Evolutionary conservation across 306 rosid species (phyloP).

Genomic region (Fagus crenata): DNA sequence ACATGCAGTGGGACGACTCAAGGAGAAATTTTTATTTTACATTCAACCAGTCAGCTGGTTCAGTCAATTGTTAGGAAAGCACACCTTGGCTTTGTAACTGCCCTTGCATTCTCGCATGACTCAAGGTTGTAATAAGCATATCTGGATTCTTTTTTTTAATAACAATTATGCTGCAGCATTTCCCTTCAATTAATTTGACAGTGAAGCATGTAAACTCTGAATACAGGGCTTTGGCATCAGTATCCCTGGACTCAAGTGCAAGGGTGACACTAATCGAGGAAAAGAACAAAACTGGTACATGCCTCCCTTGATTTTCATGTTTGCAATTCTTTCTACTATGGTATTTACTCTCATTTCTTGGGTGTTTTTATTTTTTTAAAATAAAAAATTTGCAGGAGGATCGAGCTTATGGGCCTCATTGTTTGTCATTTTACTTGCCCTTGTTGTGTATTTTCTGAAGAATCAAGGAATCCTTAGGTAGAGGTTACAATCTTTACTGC

Average conservation of each 20-base stretch:
- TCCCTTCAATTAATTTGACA: conserved; percentile 15
- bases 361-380: not conserved
- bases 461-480: conserved; percentile 31
- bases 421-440: conserved; percentile 60
- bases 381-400: conserved; percentile 47
- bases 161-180: conserved; percentile 10
- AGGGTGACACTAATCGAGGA: conserved; percentile 68
- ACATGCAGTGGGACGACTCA: conserved; percentile 79
- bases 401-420: conserved; percentile 62
- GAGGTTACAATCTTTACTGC: conserved; percentile 14
- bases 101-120: conserved; percentile 77
- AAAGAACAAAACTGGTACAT: conserved; percentile 58
- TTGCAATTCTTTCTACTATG: not conserved
- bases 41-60: conserved; percentile 59
- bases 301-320: conserved; percentile 18
- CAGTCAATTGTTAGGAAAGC: conserved; percentile 63
- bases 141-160: conserved; percentile 8
- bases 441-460: conserved; percentile 58
- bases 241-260: conserved; percentile 83
- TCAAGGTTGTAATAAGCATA: conserved; percentile 62
- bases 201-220: conserved; percentile 27
- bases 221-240: conserved; percentile 79
- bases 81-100: conserved; percentile 85
- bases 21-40: conserved; percentile 71
- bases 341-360: conserved; percentile 2